phyloP scores from a whole-genome alignment of 1,284 basidiomycete genomes.

The Cutaneotrichosporon sp. region DNA sequence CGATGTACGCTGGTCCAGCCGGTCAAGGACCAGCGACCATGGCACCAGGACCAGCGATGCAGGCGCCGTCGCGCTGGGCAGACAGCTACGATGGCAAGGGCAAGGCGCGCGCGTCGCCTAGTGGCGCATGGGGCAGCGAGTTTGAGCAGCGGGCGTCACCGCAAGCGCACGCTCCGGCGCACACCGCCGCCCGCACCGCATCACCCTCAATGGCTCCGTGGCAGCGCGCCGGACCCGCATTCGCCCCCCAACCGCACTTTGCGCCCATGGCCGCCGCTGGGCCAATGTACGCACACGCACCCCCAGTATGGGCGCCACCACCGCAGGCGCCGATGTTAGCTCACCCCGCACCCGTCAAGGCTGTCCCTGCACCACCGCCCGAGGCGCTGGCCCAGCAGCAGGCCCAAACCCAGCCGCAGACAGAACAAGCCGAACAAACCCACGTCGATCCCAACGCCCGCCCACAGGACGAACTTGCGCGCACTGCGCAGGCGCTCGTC shows the following conservation, averaged over 20 bases:
- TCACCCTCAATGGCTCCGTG: constrained; percentile 17
- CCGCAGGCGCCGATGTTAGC: constrained; percentile 2
- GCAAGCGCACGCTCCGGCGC: neutral
- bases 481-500: constrained; percentile 65
- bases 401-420: neutral
- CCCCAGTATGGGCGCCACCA: constrained; percentile 7
- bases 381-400: constrained; percentile 2
- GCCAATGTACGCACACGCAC: constrained; percentile 12
- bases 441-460: neutral
- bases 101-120: constrained; percentile 12
- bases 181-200: neutral
- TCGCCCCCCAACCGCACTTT: neutral
- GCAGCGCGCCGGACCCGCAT: constrained; percentile 9
- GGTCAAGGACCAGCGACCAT: neutral
- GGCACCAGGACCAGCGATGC: neutral
- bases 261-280: too few relatives aligned
- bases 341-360: constrained; percentile 4
- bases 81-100: constrained; percentile 19
- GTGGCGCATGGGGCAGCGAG: constrained; percentile 19
- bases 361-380: constrained; percentile 4
- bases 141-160: constrained; percentile 14
- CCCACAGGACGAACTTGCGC: constrained; percentile 61
- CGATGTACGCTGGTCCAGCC: neutral
- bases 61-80: constrained; percentile 18
- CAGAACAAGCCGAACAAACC: neutral